Evolutionary conservation across 129 eudicot species (phyloP).

Genomic region (Smallanthus sonchifolius): DNA sequence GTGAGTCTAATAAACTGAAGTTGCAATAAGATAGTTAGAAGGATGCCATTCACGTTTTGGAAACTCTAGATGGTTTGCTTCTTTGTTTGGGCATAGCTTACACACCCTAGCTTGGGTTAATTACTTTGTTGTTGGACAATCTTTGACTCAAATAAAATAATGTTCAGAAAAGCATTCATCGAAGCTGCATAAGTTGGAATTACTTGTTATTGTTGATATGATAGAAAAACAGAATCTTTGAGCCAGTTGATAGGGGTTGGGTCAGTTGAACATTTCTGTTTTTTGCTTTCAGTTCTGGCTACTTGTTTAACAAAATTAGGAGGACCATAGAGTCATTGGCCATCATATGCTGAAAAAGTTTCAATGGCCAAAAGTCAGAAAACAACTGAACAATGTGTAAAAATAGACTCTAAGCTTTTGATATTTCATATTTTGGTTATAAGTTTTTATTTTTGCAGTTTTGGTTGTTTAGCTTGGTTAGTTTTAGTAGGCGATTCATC

Average conservation of each 20-base stretch:
- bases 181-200: neutral
- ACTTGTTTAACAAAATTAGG: neutral
- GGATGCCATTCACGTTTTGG: neutral
- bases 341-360: neutral
- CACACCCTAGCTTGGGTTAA: neutral
- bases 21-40: neutral
- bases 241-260: neutral
- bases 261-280: neutral
- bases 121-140: neutral
- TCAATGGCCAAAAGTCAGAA: neutral
- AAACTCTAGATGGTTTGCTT: slow-evolving; percentile 14
- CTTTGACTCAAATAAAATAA: neutral
- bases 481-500: neutral
- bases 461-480: neutral
- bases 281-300: neutral
- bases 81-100: neutral
- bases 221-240: neutral
- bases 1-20: slow-evolving; percentile 1
- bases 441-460: neutral
- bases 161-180: neutral
- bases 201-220: neutral
- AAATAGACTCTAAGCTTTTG: slow-evolving; percentile 3
- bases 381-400: slow-evolving; percentile 5
- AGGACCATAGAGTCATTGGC: neutral
- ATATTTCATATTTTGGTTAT: neutral